A percentile compares a stretch with the other conserved stretches of the same genome.
Conservation (phyloP, 805 yeast genomes). For the Huiozyma naganishii region DNA sequence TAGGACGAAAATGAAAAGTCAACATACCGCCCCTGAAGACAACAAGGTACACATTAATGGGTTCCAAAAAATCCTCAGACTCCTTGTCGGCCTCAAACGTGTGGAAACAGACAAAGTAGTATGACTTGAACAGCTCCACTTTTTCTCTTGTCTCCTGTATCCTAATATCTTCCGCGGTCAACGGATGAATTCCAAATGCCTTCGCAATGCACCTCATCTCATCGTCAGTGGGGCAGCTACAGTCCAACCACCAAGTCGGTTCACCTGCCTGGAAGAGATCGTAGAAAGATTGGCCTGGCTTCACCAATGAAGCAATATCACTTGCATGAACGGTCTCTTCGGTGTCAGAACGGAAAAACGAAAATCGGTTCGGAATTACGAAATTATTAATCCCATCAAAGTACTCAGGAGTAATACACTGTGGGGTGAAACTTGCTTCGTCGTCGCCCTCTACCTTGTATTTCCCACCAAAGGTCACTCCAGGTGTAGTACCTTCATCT, state of each 20-base stretch:
- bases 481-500: slow-evolving; percentile 9
- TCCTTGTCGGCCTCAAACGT: slow-evolving; percentile 80
- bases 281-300: slow-evolving; percentile 52
- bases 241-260: slow-evolving; percentile 94
- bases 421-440: slow-evolving; percentile 3
- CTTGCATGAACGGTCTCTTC: slow-evolving; percentile 88
- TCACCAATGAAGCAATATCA: slow-evolving; percentile 67
- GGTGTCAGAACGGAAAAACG: slow-evolving; percentile 69
- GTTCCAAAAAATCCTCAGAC: slow-evolving; percentile 74
- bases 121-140: slow-evolving; percentile 80
- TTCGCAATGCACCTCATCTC: slow-evolving; percentile 89
- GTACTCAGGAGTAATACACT: neutral
- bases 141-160: slow-evolving; percentile 96
- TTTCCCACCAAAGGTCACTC: slow-evolving; percentile 31
- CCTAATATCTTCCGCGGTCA: slow-evolving; percentile 94
- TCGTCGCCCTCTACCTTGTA: slow-evolving; percentile 29
- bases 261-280: slow-evolving; percentile 61
- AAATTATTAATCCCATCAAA: slow-evolving; percentile 1
- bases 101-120: slow-evolving; percentile 94
- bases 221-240: slow-evolving; percentile 84
- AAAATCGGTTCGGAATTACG: slow-evolving; percentile 60
- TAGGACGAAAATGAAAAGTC: slow-evolving; percentile 61
- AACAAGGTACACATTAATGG: slow-evolving; percentile 64
- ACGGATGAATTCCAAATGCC: slow-evolving; percentile 94
- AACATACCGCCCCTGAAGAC: slow-evolving; percentile 59